Conservation (phyloP, 2,329 filamentous ascomycete genomes). For the Aschersonia sp. region DNA sequence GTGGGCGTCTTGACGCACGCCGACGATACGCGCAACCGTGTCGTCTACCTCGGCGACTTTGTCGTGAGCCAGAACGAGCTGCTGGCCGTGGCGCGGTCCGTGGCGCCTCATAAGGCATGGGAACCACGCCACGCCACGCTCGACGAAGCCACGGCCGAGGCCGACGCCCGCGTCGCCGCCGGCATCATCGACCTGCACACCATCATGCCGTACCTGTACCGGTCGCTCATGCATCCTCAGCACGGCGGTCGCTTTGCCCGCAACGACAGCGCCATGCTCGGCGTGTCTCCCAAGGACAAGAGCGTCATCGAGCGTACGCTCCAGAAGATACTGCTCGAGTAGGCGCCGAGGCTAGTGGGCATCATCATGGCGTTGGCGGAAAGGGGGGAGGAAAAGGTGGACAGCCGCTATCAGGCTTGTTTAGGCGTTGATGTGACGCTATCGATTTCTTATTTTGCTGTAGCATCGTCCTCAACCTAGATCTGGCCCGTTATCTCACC, state of each 20-base stretch:
- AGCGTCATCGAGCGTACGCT: slow-evolving; percentile 21
- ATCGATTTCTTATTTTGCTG: no score
- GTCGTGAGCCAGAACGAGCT: slow-evolving; percentile 30
- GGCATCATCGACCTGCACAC: slow-evolving; percentile 14
- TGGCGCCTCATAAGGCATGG: slow-evolving; percentile 31
- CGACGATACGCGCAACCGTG: slow-evolving; percentile 37
- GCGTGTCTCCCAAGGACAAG: slow-evolving; percentile 25
- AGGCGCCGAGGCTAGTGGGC: no score
- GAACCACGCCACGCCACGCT: slow-evolving; percentile 22
- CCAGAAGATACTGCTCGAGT: slow-evolving; percentile 5
- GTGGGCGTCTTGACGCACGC: slow-evolving; percentile 32
- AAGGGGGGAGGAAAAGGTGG: no score
- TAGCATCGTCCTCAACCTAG: no score
- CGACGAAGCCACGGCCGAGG: slow-evolving; percentile 12
- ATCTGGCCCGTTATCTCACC: no score
- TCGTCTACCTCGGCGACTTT: slow-evolving; percentile 29
- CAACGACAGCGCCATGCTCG: slow-evolving; percentile 29
- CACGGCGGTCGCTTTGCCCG: slow-evolving; percentile 19
- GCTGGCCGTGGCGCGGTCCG: slow-evolving; percentile 30
- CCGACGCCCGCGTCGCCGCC: slow-evolving; percentile 16
- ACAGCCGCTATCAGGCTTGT: no score
- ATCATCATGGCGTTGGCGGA: no score
- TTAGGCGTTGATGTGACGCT: no score
- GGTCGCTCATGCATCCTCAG: slow-evolving; percentile 15
- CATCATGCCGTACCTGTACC: slow-evolving; percentile 17